Percentiles rank a stretch among this genome's conserved stretches.
Evolutionary conservation across 2,329 filamentous ascomycete species (phyloP).

Genomic region (Verticillium dahliae): DNA sequence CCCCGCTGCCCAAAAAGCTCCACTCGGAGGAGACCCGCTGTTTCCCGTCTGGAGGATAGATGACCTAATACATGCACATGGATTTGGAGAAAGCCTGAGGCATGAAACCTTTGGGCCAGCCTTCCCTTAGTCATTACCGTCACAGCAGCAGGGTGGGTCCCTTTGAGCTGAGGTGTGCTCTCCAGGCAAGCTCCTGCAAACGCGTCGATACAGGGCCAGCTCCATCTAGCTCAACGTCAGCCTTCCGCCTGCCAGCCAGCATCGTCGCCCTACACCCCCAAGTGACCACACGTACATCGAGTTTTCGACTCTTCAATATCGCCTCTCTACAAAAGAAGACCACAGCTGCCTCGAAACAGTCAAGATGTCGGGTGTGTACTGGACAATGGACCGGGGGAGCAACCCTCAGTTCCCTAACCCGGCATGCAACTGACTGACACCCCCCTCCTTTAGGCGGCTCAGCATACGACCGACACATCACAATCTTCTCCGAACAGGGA

Average conservation of each 20-base stretch:
- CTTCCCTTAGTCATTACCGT: not conserved
- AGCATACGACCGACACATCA: conserved; percentile 98
- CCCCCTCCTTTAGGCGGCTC: conserved; percentile 55
- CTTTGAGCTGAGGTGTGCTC: not conserved
- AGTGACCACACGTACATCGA: not conserved
- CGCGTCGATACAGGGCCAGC: conserved; percentile 25
- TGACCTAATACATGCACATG: not conserved
- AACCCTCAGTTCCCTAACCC: conserved; percentile 8
- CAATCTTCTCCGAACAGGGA: conserved; percentile 98
- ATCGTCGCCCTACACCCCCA: conserved; percentile 12
- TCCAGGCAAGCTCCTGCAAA: conserved; percentile 43
- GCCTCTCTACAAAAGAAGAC: not conserved
- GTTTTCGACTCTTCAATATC: not conserved
- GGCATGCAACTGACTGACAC: conserved; percentile 22
- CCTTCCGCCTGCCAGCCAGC: conserved; percentile 5
- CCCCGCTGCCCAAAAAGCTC: not conserved
- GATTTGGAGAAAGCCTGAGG: not conserved
- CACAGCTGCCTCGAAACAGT: conserved; percentile 9
- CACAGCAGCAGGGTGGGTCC: not conserved
- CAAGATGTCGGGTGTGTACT: conserved; percentile 47
- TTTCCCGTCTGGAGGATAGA: not conserved
- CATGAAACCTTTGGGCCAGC: not conserved
- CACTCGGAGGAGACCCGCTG: not conserved
- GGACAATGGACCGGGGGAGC: conserved; percentile 2
- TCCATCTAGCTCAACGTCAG: conserved; percentile 12